Evolutionary conservation across 139 green algal species (phyloP).

Genomic region (Spirogloea muscicola): DNA sequence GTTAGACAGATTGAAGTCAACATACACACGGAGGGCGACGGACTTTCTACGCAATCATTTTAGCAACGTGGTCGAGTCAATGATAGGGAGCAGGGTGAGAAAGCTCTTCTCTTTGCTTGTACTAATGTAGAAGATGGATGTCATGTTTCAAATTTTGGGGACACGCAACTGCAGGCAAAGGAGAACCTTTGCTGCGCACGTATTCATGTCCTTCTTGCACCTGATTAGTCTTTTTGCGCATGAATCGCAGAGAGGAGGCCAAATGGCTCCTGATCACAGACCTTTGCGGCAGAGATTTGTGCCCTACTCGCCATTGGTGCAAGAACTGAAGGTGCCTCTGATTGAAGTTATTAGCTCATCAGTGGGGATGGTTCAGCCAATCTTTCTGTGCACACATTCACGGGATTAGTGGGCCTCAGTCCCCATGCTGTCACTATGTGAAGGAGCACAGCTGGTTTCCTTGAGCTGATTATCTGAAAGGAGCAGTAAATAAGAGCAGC

Average conservation of each 20-base stretch:
- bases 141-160: background rate
- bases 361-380: no score
- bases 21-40: slow-evolving; percentile 11
- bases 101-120: no score
- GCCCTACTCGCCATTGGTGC: slow-evolving; percentile 22
- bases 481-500: background rate
- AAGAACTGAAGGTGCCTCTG: slow-evolving; percentile 29
- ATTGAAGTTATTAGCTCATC: no score
- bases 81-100: no score
- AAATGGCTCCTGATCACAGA: slow-evolving; percentile 26
- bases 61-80: background rate
- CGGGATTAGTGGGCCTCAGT: background rate
- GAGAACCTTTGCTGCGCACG: no score
- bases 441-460: no score
- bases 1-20: slow-evolving; percentile 23
- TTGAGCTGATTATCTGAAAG: background rate
- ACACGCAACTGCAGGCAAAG: no score
- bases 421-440: no score
- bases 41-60: slow-evolving; percentile 29
- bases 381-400: background rate
- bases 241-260: slow-evolving; percentile 1
- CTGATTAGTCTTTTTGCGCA: background rate
- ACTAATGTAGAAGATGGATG: no score
- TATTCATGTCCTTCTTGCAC: no score
- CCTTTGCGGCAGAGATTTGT: slow-evolving; percentile 16